phyloP scores from a whole-genome alignment of 1,284 basidiomycete genomes.

The Trichosporon asahii region DNA sequence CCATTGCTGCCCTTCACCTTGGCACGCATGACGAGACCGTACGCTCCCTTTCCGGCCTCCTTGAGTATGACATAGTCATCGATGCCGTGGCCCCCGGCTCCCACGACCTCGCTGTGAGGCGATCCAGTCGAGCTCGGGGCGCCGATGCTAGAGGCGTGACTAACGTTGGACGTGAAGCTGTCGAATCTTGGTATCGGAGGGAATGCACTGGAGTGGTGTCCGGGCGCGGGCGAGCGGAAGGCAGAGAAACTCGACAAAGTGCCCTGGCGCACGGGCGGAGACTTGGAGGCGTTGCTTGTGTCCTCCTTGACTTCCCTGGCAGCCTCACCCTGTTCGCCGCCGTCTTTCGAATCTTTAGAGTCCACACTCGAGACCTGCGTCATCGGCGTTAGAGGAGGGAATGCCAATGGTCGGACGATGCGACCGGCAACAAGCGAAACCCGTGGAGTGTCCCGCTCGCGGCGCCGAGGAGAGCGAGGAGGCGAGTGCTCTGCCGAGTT shows the following conservation, averaged over 20 bases:
- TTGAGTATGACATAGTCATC: slow-evolving; percentile 64
- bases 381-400: slow-evolving; percentile 34
- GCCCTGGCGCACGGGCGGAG: slow-evolving; percentile 3
- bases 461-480: slow-evolving; percentile 42
- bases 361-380: background rate
- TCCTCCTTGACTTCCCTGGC: slow-evolving; percentile 4
- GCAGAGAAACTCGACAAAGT: slow-evolving; percentile 49
- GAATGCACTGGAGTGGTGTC: slow-evolving; percentile 9
- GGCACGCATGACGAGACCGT: slow-evolving; percentile 89
- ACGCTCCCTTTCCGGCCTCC: slow-evolving; percentile 93
- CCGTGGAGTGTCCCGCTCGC: slow-evolving; percentile 39
- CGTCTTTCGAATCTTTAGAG: background rate
- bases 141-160: slow-evolving; percentile 43
- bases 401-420: slow-evolving; percentile 46
- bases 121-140: slow-evolving; percentile 46
- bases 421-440: slow-evolving; percentile 50
- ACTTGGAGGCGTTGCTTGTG: background rate
- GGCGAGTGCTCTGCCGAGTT: slow-evolving; percentile 22
- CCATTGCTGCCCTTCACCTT: slow-evolving; percentile 73
- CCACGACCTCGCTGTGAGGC: slow-evolving; percentile 43
- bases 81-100: slow-evolving; percentile 49
- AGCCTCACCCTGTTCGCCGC: background rate
- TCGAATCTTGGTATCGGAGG: slow-evolving; percentile 34
- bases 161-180: slow-evolving; percentile 29
- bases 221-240: slow-evolving; percentile 34